phyloP scores from a whole-genome alignment of 768 basidiomycete genomes.

The Phlebiopsis gigantea region DNA sequence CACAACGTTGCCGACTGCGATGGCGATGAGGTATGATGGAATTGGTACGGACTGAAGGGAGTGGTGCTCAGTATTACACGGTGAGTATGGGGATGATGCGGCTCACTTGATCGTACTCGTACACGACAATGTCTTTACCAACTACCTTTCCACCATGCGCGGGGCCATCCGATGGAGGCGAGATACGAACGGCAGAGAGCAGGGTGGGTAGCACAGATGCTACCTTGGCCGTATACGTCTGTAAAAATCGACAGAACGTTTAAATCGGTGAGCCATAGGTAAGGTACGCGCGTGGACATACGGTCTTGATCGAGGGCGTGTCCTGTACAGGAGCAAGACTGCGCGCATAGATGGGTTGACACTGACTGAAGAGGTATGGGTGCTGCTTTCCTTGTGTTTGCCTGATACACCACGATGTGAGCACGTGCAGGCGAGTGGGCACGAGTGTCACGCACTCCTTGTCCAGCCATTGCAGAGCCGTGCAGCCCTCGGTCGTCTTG shows the following conservation, averaged over 20 bases:
- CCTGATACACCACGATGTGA: constrained; percentile 28
- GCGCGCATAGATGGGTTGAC: constrained; percentile 87
- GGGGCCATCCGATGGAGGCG: constrained; percentile 66
- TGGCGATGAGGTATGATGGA: constrained; percentile 88
- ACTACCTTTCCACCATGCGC: constrained; percentile 69
- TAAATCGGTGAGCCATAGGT: no score
- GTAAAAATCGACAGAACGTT: not conserved
- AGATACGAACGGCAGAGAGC: constrained; percentile 76
- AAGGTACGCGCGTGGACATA: constrained; percentile 24
- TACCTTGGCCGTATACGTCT: constrained; percentile 82
- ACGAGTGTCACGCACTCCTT: constrained; percentile 48
- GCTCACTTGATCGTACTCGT: constrained; percentile 72
- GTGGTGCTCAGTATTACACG: not conserved
- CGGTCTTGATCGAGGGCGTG: constrained; percentile 83
- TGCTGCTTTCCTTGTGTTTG: constrained; percentile 83
- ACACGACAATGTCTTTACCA: constrained; percentile 69
- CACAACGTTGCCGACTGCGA: constrained; percentile 78
- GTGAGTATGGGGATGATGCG: not conserved
- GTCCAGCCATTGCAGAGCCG: constrained; percentile 86
- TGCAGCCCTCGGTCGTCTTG: constrained; percentile 65
- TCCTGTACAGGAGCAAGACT: constrained; percentile 82
- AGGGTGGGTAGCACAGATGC: constrained; percentile 75
- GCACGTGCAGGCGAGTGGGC: not conserved
- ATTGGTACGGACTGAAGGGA: constrained; percentile 70
- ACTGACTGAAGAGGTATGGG: constrained; percentile 89